Conservation (phyloP, 495 filamentous ascomycete genomes). For the Sordaria brevicollis region DNA sequence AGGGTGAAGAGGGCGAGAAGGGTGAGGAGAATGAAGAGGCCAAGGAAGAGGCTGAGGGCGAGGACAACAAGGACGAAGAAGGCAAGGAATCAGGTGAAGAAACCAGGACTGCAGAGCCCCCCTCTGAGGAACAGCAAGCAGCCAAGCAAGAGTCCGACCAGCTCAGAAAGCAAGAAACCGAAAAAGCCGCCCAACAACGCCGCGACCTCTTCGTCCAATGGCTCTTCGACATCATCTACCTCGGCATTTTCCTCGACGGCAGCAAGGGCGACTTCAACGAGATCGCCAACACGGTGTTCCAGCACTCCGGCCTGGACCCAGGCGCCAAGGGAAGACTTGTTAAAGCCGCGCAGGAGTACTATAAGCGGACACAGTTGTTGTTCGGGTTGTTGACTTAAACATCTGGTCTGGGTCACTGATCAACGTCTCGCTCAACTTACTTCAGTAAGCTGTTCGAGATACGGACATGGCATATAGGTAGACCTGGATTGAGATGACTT, state of each 20-base stretch:
- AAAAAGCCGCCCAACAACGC: constrained; percentile 15
- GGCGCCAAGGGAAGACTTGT: constrained; percentile 38
- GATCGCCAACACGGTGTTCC: constrained; percentile 35
- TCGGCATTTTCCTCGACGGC: constrained; percentile 36
- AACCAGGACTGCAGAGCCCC: constrained; percentile 7
- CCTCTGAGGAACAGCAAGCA: constrained; percentile 7
- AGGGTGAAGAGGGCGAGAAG: background rate
- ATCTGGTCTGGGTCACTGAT: too few species aligned
- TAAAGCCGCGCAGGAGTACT: constrained; percentile 59
- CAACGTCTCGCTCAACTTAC: too few species aligned
- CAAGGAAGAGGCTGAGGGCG: background rate
- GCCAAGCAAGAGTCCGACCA: constrained; percentile 2
- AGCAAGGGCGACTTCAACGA: constrained; percentile 31
- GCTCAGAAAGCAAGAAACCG: background rate
- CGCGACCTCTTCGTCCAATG: constrained; percentile 58
- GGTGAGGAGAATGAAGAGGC: background rate
- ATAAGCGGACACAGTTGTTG: constrained; percentile 66
- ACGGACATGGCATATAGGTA: too few species aligned
- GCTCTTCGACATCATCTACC: constrained; percentile 66
- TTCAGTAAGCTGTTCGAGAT: too few species aligned
- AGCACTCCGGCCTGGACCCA: constrained; percentile 34
- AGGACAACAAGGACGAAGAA: constrained; percentile 3
- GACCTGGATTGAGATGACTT: too few species aligned
- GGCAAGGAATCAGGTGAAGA: constrained; percentile 30
- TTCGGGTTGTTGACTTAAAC: constrained; percentile 44